Conservation (phyloP, 768 basidiomycete genomes). For the Boletus tylopilopsis region DNA sequence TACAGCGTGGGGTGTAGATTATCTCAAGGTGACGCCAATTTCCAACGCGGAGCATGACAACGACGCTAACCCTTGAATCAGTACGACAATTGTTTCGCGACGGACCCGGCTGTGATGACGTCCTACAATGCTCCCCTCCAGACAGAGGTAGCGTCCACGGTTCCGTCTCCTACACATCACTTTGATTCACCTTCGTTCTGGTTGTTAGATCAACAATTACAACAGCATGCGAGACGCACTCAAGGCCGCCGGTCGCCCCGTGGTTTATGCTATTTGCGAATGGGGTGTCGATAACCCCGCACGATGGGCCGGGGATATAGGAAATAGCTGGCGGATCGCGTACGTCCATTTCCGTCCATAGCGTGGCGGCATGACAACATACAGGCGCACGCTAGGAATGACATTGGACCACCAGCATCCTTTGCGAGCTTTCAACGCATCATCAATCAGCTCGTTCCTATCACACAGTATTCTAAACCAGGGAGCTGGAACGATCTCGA, state of each 20-base stretch:
- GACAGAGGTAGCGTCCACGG: background rate
- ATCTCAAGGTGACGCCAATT: constrained; percentile 6
- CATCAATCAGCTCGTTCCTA: constrained; percentile 35
- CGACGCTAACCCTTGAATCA: background rate
- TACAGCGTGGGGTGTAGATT: constrained; percentile 5
- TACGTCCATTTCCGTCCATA: constrained; percentile 19
- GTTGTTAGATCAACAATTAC: constrained; percentile 2
- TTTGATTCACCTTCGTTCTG: background rate
- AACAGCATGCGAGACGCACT: constrained; percentile 11
- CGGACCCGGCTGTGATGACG: constrained; percentile 5
- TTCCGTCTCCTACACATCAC: background rate
- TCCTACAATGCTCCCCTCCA: background rate
- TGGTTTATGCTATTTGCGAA: constrained; percentile 51
- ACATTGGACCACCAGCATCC: constrained; percentile 9
- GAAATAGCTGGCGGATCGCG: constrained; percentile 52
- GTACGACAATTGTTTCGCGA: constrained; percentile 15
- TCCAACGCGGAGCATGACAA: no score
- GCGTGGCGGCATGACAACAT: no score
- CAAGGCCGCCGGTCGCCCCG: constrained; percentile 1
- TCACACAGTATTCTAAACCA: constrained; percentile 44
- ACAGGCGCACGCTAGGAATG: constrained; percentile 2
- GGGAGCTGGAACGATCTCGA: constrained; percentile 52
- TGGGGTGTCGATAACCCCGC: constrained; percentile 52
- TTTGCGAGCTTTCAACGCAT: constrained; percentile 13
- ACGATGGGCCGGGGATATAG: constrained; percentile 42